Conservation (phyloP, 2,329 filamentous ascomycete species). For the Sporothrix curviconia region DNA sequence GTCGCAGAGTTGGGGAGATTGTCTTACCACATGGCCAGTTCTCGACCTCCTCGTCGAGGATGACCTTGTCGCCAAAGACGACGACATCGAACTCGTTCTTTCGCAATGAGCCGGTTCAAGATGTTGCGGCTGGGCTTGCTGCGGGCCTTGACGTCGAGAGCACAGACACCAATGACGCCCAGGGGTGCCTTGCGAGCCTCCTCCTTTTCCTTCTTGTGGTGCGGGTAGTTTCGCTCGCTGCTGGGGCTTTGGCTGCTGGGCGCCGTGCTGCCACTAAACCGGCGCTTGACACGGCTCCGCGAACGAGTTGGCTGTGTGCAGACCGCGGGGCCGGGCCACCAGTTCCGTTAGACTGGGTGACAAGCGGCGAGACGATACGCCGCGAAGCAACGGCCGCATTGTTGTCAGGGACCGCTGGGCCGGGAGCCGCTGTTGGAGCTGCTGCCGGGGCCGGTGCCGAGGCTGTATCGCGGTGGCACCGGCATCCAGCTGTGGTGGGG, state of each 20-base stretch:
- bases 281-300: conserved; percentile 62
- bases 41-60: conserved; percentile 90
- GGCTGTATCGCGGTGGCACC: background rate
- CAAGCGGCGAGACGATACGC: conserved; percentile 13
- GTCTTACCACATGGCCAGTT: conserved; percentile 96
- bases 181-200: conserved; percentile 57
- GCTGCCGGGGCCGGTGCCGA: background rate
- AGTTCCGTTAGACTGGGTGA: conserved; percentile 19
- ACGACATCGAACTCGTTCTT: conserved; percentile 92
- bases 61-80: conserved; percentile 98
- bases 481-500: background rate
- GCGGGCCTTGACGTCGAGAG: conserved; percentile 87
- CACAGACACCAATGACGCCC: conserved; percentile 84
- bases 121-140: conserved; percentile 98
- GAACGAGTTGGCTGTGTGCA: conserved; percentile 28
- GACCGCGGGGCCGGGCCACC: conserved; percentile 16
- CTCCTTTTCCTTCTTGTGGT: conserved; percentile 51
- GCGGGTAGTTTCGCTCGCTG: conserved; percentile 50
- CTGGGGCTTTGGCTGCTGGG: conserved; percentile 75
- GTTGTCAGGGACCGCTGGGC: background rate
- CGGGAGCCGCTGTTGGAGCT: background rate
- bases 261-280: conserved; percentile 76
- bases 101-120: conserved; percentile 80
- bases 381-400: background rate
- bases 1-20: too few species aligned